Conservation (phyloP, 208 protist genomes). For the Wallacemonas sp. region DNA sequence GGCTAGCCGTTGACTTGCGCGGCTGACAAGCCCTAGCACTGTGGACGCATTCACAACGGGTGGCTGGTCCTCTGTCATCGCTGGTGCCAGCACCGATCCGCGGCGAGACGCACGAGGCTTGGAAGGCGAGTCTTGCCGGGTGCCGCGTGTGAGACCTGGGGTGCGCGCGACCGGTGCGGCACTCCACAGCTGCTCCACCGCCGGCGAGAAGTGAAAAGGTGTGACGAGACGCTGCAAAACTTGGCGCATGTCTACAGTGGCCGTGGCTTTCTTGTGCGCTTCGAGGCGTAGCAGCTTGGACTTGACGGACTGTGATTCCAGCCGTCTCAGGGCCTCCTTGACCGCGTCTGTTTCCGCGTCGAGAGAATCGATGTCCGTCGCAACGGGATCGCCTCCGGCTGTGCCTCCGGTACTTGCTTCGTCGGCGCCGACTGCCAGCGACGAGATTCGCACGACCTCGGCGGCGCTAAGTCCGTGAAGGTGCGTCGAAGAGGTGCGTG, state of each 20-base stretch:
- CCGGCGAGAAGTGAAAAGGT: conserved; percentile 38
- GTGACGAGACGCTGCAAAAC: conserved; percentile 30
- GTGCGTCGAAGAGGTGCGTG: not conserved
- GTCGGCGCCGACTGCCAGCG: conserved; percentile 13
- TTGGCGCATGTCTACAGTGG: conserved; percentile 23
- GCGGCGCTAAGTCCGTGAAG: not conserved
- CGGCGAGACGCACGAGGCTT: not conserved
- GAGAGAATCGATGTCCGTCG: conserved; percentile 3
- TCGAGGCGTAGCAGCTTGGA: conserved; percentile 63
- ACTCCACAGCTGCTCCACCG: conserved; percentile 61
- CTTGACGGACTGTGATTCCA: conserved; percentile 50
- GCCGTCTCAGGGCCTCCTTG: conserved; percentile 25
- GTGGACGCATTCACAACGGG: not conserved
- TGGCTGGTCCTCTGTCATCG: not conserved
- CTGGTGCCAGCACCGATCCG: not conserved
- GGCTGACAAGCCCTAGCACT: conserved; percentile 12
- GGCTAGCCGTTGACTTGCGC: conserved; percentile 50
- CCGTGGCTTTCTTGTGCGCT: conserved; percentile 32
- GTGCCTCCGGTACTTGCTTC: not conserved
- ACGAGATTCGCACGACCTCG: conserved; percentile 27
- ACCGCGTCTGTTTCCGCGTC: conserved; percentile 47
- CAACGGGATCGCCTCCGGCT: not conserved
- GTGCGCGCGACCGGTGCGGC: not conserved
- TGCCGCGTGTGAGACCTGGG: not conserved
- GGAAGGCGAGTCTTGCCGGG: not conserved